phyloP scores from a whole-genome alignment of 768 basidiomycete species.

The Pholiota microspora region DNA sequence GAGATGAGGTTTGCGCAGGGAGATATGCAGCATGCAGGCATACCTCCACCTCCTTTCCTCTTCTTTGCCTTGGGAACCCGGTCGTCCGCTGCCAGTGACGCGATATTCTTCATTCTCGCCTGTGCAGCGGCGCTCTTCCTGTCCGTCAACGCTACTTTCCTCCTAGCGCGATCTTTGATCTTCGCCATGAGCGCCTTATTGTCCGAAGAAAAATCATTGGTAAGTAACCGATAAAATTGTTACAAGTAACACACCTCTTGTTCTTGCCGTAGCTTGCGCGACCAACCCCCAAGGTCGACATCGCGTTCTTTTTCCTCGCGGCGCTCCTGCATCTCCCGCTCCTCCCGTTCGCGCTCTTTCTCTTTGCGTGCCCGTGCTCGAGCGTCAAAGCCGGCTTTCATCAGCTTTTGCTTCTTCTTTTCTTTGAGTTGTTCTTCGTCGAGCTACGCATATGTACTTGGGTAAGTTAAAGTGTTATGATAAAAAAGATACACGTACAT shows the following conservation, averaged over 20 bases:
- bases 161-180: slow-evolving; percentile 80
- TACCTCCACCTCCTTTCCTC: slow-evolving; percentile 79
- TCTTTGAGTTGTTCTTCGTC: slow-evolving; percentile 93
- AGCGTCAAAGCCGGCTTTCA: slow-evolving; percentile 94
- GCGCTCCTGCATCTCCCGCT: slow-evolving; percentile 45
- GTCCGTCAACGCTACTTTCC: slow-evolving; percentile 81
- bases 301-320: slow-evolving; percentile 64
- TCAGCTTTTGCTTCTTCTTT: slow-evolving; percentile 87
- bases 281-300: slow-evolving; percentile 72
- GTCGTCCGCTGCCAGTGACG: slow-evolving; percentile 86
- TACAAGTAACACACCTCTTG: slow-evolving; percentile 61
- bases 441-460: slow-evolving; percentile 39
- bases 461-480: background rate
- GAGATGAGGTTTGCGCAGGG: background rate
- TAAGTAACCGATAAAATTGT: background rate
- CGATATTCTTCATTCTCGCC: slow-evolving; percentile 94
- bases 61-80: slow-evolving; percentile 74
- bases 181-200: slow-evolving; percentile 71
- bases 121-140: slow-evolving; percentile 95
- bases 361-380: slow-evolving; percentile 81
- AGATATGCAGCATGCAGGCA: slow-evolving; percentile 15
- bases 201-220: background rate
- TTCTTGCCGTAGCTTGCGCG: slow-evolving; percentile 65
- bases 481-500: slow-evolving; percentile 46
- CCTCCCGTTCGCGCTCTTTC: slow-evolving; percentile 82